These are phyloP conservation scores for Dimocarpus longan DNA, from an alignment of 345 rosid species.

Conservation along the genomic window DNA sequence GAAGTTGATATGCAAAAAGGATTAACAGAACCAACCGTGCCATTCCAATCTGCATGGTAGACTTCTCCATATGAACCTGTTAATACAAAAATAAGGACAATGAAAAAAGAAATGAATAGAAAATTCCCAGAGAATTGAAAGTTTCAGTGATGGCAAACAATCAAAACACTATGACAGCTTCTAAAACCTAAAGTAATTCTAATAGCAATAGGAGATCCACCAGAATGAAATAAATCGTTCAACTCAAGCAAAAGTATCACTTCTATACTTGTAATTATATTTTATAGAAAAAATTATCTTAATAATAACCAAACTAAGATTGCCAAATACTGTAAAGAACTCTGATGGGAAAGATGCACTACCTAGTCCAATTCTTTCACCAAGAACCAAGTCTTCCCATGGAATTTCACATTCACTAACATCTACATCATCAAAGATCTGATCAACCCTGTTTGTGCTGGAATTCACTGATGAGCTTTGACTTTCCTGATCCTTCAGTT, in stretches of 20 bases:
- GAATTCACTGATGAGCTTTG: constrained; percentile 66
- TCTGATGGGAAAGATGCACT: constrained; percentile 28
- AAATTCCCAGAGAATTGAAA: constrained; percentile 12
- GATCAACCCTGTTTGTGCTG: constrained; percentile 53
- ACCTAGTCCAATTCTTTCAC: constrained; percentile 99
- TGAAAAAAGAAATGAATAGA: constrained; percentile 18
- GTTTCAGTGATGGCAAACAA: neutral
- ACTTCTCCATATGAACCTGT: constrained; percentile 99
- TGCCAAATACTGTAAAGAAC: neutral
- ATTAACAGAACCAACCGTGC: constrained; percentile 72
- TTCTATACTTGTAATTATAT: neutral
- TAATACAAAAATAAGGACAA: constrained; percentile 25
- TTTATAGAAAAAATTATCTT: neutral
- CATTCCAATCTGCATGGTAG: constrained; percentile 96
- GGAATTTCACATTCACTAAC: constrained; percentile 96
- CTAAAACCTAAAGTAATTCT: neutral
- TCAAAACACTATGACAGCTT: constrained; percentile 16
- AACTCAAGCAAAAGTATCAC: constrained; percentile 1
- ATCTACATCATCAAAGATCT: constrained; percentile 86
- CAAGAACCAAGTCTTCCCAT: constrained; percentile 94
- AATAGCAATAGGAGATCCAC: neutral
- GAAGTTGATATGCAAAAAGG: constrained; percentile 11
- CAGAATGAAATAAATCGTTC: neutral
- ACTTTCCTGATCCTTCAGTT: constrained; percentile 66
- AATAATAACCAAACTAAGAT: constrained; percentile 13